Conservation (phyloP, 176 grass and related monocot genomes). For the Triticum urartu region DNA sequence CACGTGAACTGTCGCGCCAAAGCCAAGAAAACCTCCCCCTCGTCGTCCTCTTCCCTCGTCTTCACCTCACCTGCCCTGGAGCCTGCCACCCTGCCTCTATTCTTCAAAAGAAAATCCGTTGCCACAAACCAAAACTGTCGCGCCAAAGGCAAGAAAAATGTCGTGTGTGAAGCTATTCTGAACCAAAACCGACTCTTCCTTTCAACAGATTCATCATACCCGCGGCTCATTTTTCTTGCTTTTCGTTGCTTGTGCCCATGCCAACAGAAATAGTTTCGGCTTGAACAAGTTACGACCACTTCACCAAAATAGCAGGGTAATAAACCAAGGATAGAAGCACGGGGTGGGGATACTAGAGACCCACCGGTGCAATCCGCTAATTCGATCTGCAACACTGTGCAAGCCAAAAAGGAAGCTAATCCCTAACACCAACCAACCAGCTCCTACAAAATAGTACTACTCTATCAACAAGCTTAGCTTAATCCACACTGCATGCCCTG, state of each 20-base stretch:
- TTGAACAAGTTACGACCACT: background rate
- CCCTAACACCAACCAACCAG: background rate
- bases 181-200: background rate
- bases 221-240: background rate
- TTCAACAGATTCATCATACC: background rate
- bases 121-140: background rate
- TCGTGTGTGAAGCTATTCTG: too few species aligned
- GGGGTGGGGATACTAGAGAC: background rate
- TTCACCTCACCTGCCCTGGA: background rate
- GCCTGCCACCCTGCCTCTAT: background rate
- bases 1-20: slow-evolving; percentile 10
- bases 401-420: slow-evolving; percentile 48
- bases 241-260: background rate
- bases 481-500: background rate
- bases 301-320: background rate
- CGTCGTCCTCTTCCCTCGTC: background rate
- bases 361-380: background rate
- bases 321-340: background rate
- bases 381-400: slow-evolving; percentile 28
- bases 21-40: background rate
- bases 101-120: background rate
- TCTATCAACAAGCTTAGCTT: slow-evolving; percentile 37
- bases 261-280: background rate
- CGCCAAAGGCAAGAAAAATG: too few species aligned
- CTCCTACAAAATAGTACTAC: slow-evolving; percentile 28